Conservation (phyloP, 2,329 filamentous ascomycete species). For the Trichoderma arundinaceum region DNA sequence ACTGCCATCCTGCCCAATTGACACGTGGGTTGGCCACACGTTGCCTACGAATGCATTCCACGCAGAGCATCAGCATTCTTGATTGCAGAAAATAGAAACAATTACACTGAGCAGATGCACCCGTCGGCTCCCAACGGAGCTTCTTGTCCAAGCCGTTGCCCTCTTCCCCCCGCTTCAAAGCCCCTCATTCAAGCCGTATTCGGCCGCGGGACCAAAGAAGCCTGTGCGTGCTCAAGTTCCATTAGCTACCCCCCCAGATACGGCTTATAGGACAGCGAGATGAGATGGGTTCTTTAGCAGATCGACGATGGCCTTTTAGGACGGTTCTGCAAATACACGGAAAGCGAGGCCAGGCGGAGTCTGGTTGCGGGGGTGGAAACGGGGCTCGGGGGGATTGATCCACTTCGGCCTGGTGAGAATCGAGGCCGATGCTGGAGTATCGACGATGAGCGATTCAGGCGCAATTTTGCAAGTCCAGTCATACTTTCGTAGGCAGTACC, state of each 20-base stretch:
- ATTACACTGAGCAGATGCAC: neutral
- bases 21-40: neutral
- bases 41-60: neutral
- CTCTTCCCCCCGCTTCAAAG: slow-evolving; percentile 11
- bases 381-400: slow-evolving; percentile 21
- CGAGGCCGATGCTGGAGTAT: slow-evolving; percentile 11
- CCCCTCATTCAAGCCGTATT: slow-evolving; percentile 31
- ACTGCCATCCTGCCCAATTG: slow-evolving; percentile 1
- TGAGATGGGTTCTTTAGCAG: slow-evolving; percentile 22
- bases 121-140: slow-evolving; percentile 23
- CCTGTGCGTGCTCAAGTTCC: too few relatives aligned
- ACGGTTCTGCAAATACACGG: slow-evolving; percentile 18
- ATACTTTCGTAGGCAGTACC: neutral
- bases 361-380: slow-evolving; percentile 30
- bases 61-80: neutral
- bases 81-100: neutral
- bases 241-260: neutral
- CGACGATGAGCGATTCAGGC: slow-evolving; percentile 27
- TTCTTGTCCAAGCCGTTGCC: neutral
- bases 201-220: slow-evolving; percentile 7
- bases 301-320: slow-evolving; percentile 24
- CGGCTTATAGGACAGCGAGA: neutral
- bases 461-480: neutral
- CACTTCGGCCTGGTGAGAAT: slow-evolving; percentile 20
- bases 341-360: slow-evolving; percentile 27